Conservation (phyloP, 129 eudicot species). For the Helichrysum umbraculigerum region DNA sequence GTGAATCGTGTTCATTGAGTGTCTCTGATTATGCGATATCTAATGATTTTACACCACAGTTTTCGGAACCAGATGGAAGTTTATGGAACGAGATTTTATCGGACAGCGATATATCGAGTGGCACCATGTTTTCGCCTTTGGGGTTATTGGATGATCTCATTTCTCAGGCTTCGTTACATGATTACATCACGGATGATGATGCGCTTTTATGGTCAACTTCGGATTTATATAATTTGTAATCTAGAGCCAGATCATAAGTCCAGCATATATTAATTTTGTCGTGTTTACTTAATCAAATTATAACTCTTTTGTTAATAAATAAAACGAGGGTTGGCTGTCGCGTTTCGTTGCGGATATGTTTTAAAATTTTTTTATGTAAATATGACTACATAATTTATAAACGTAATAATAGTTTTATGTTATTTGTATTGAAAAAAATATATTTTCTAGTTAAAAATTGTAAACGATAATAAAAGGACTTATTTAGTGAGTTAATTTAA, state of each 20-base stretch:
- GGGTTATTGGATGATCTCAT: not conserved
- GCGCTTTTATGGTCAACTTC: slow-evolving; percentile 9
- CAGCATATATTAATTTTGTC: not conserved
- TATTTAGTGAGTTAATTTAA: too few relatives aligned
- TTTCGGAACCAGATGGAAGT: not conserved
- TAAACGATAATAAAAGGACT: too few relatives aligned
- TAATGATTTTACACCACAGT: slow-evolving; percentile 23
- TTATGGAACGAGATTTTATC: slow-evolving; percentile 24
- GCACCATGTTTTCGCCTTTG: slow-evolving; percentile 20
- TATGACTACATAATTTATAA: too few relatives aligned
- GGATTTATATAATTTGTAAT: slow-evolving; percentile 7
- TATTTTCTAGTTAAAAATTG: too few relatives aligned
- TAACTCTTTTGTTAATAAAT: not conserved
- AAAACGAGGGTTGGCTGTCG: too few relatives aligned
- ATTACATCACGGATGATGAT: slow-evolving; percentile 17
- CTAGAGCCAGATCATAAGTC: not conserved
- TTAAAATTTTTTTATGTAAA: too few relatives aligned
- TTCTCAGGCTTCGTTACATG: slow-evolving; percentile 2
- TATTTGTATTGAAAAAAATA: too few relatives aligned
- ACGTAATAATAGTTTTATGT: too few relatives aligned
- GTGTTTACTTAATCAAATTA: too few relatives aligned
- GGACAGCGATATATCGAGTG: slow-evolving; percentile 25
- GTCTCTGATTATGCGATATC: slow-evolving; percentile 27
- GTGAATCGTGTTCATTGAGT: slow-evolving; percentile 27
- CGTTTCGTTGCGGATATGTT: too few relatives aligned